These are phyloP conservation scores for Xylaria hypoxylon DNA, from an alignment of 2,329 filamentous ascomycete genomes.

Conservation along the genomic window DNA sequence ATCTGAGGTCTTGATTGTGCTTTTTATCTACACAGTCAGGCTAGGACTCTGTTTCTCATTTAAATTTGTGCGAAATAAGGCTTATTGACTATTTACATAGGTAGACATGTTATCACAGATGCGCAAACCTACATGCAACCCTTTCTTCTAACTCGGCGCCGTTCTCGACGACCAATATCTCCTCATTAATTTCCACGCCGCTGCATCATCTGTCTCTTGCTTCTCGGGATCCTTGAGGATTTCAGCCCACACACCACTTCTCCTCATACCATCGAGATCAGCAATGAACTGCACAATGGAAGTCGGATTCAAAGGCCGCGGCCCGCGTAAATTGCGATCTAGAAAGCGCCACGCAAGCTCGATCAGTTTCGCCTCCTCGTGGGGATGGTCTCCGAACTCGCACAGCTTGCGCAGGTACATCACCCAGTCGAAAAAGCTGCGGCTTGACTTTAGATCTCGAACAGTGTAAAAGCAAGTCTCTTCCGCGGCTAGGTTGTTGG, in stretches of 20 bases:
- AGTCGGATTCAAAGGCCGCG: constrained; percentile 34
- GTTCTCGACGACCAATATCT: constrained; percentile 42
- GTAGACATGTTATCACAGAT: no score
- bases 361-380: constrained; percentile 44
- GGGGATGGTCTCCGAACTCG: constrained; percentile 36
- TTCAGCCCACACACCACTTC: constrained; percentile 38
- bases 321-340: constrained; percentile 44
- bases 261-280: constrained; percentile 36
- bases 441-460: constrained; percentile 33
- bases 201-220: constrained; percentile 40
- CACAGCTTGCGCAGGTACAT: constrained; percentile 38
- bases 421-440: constrained; percentile 45
- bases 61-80: no score
- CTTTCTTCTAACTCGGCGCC: constrained; percentile 13
- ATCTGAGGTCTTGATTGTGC: no score
- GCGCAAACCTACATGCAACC: no score
- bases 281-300: constrained; percentile 41
- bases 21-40: no score
- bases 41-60: no score
- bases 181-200: constrained; percentile 42
- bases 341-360: constrained; percentile 49
- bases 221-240: constrained; percentile 37
- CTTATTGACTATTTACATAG: no score
- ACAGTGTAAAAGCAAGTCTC: constrained; percentile 47
- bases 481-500: constrained; percentile 35